A percentile compares a stretch with the other conserved stretches of the same genome.
phyloP scores from a whole-genome alignment of 805 yeast species.

The Candida maris region DNA sequence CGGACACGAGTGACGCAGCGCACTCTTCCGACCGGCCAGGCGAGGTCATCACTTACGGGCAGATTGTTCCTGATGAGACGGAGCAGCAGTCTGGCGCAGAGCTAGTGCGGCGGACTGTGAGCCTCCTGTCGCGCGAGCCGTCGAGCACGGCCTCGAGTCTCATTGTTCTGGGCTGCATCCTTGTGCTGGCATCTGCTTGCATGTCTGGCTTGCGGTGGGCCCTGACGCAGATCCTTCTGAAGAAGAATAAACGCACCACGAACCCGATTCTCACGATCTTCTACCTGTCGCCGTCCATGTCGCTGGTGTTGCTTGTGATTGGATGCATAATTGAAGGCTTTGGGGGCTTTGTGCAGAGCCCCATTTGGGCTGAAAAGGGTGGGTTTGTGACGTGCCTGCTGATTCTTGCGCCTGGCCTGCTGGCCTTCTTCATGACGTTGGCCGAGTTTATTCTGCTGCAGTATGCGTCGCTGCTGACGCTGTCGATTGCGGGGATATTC shows the following conservation, averaged over 20 bases:
- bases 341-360: slow-evolving; percentile 44
- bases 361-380: slow-evolving; percentile 66
- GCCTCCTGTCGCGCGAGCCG: slow-evolving; percentile 8
- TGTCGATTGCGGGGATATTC: slow-evolving; percentile 88
- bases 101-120: neutral
- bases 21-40: slow-evolving; percentile 1
- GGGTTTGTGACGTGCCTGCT: slow-evolving; percentile 50
- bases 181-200: slow-evolving; percentile 75
- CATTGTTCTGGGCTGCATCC: slow-evolving; percentile 54
- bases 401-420: slow-evolving; percentile 74
- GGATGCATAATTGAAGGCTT: slow-evolving; percentile 75
- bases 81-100: neutral
- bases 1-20: neutral
- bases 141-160: slow-evolving; percentile 19
- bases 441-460: slow-evolving; percentile 82
- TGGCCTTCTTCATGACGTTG: slow-evolving; percentile 87
- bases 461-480: slow-evolving; percentile 77
- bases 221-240: slow-evolving; percentile 78
- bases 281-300: slow-evolving; percentile 84
- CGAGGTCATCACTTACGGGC: slow-evolving; percentile 18
- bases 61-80: slow-evolving; percentile 17
- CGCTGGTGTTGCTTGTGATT: slow-evolving; percentile 51
- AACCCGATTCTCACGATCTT: slow-evolving; percentile 83
- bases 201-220: slow-evolving; percentile 95
- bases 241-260: slow-evolving; percentile 51